Evolutionary conservation across 192 early-diverging fungal genomes (phyloP), one percentile per base, ranked within the genome.

Genomic region (Blastocladiella britannica): DNA sequence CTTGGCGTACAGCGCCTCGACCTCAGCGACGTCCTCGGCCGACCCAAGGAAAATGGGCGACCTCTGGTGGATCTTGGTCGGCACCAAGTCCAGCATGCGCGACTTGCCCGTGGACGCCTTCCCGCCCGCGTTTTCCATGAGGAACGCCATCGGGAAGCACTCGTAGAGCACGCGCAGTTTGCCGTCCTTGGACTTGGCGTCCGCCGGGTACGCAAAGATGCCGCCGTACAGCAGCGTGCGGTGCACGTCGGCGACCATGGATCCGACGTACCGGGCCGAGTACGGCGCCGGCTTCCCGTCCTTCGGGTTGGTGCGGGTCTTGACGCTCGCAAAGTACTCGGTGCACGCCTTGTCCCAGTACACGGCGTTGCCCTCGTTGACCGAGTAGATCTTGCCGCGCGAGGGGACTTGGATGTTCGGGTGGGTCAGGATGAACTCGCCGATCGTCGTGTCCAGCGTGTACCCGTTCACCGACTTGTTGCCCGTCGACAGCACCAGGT

Each of bases 211-310:
- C 71, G 78, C 67, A 64, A 84, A 84, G 30, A 84, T 70, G 53
- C 82, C 82, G 58, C 87, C 86, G 54, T 90, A 91, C 29, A 91
- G 75, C 52, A 94, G 69, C 47, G 92, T 96, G 56, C 92, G 82
- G 73, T 96, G 92, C 26, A 97, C 86, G 74, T 97, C 94, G 47
- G 91, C 89, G 12, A 97, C 94, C 94, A 97, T 97, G 54, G 86
- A 89, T 18, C 94, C 94, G 27, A 97, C 88, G 70, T 97, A 96
- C 64, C 93, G 84, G 27, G 90, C 88, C 26, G 82, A 82, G 73
- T 96, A 96, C 59, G 78, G 64, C 24, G 78, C 79, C 31, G 74
- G 66, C 47, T 66, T 29, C 15, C 37, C 37, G 37, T 47, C 37
- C 15, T 20, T 20, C n/a, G n/a, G n/a, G n/a, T n/a, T n/a, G 15